These are phyloP conservation scores for Hyaloperonospora arabidopsidis DNA, from an alignment of 352 stramenopile genomes.

Conservation along the genomic window DNA sequence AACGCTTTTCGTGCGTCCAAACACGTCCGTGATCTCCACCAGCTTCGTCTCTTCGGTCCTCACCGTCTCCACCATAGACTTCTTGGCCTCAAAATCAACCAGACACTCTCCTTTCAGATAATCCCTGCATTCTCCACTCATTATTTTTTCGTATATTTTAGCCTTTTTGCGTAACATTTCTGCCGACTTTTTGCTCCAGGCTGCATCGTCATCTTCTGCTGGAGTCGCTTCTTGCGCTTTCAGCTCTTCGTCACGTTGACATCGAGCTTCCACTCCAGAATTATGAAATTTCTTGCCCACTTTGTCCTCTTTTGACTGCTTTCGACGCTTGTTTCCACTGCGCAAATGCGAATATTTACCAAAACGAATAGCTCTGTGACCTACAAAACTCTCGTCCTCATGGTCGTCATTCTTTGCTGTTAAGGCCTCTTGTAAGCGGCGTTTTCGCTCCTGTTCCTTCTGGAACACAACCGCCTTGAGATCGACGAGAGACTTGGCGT, in stretches of 20 bases:
- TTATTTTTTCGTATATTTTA: slow-evolving; percentile 69
- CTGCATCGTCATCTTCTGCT: slow-evolving; percentile 55
- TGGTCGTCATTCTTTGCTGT: slow-evolving; percentile 12
- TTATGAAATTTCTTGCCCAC: slow-evolving; percentile 31
- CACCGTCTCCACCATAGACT: slow-evolving; percentile 2
- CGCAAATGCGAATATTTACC: slow-evolving; percentile 46
- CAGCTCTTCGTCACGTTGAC: slow-evolving; percentile 40
- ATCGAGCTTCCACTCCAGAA: slow-evolving; percentile 49
- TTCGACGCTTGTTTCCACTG: slow-evolving; percentile 27
- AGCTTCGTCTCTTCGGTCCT: slow-evolving; percentile 8
- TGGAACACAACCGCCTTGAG: slow-evolving; percentile 78
- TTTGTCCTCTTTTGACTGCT: slow-evolving; percentile 22
- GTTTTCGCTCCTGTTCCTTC: slow-evolving; percentile 73
- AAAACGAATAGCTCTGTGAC: slow-evolving; percentile 12
- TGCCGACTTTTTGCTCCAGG: slow-evolving; percentile 46
- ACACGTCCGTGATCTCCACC: slow-evolving; percentile 47
- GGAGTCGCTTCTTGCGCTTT: slow-evolving; percentile 32
- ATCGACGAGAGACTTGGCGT: slow-evolving; percentile 76
- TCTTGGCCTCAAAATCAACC: slow-evolving; percentile 65
- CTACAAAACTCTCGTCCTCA: slow-evolving; percentile 1
- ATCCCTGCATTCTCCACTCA: slow-evolving; percentile 17
- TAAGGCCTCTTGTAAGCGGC: slow-evolving; percentile 36
- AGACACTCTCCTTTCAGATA: slow-evolving; percentile 43
- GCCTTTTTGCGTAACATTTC: slow-evolving; percentile 64
- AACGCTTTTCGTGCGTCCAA: slow-evolving; percentile 42